Conservation (phyloP, 1,139 yeast genomes). For the Schwanniomyces etchellsii region DNA sequence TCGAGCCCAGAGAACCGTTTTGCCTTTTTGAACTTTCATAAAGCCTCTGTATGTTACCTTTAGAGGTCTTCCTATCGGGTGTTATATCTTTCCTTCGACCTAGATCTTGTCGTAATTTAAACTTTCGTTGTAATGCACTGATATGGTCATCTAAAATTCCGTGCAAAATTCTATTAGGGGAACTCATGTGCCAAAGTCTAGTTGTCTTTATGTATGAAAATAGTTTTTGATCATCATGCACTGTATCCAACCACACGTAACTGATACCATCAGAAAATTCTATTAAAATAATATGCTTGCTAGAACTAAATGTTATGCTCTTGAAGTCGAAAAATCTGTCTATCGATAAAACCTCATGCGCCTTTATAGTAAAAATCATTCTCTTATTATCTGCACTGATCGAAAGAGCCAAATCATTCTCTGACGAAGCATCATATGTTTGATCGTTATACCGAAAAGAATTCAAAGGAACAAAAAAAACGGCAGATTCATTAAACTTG, state of each 20-base stretch:
- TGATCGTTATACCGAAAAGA: too few relatives aligned
- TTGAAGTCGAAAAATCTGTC: conserved; percentile 5
- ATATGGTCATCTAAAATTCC: conserved; percentile 4
- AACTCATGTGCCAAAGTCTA: conserved; percentile 7
- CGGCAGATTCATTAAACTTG: too few relatives aligned
- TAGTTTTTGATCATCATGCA: conserved; percentile 7
- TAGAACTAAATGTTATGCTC: conserved; percentile 5
- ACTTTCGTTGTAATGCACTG: too few relatives aligned
- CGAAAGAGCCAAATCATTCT: too few relatives aligned
- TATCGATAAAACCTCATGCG: conserved; percentile 1
- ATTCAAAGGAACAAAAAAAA: too few relatives aligned
- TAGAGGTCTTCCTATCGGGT: too few relatives aligned
- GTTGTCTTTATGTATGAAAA: conserved; percentile 5
- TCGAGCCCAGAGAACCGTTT: conserved; percentile 3
- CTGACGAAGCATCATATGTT: too few relatives aligned
- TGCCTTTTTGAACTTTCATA: too few relatives aligned
- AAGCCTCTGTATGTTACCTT: too few relatives aligned
- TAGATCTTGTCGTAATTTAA: too few relatives aligned
- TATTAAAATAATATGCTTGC: conserved; percentile 8
- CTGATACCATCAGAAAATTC: conserved; percentile 7
- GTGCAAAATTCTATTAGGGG: conserved; percentile 5
- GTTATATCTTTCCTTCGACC: too few relatives aligned
- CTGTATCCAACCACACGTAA: conserved; percentile 9
- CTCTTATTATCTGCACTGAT: conserved; percentile 1
- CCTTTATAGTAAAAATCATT: conserved; percentile 1